These are phyloP conservation scores for Herpetomonas samuelpessoai DNA, from an alignment of 208 protist genomes.

Conservation along the genomic window DNA sequence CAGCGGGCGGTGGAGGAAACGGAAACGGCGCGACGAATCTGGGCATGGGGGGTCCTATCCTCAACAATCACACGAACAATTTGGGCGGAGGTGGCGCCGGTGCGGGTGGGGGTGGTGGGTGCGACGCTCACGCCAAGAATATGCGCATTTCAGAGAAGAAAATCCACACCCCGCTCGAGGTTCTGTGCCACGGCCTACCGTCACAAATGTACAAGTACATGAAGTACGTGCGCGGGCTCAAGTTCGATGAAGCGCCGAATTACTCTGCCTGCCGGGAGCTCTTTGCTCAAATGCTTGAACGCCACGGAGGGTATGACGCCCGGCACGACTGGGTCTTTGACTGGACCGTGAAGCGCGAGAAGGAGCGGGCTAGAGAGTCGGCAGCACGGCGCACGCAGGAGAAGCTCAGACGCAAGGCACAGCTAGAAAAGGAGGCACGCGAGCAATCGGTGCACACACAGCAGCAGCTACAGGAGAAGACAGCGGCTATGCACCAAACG, in stretches of 20 bases:
- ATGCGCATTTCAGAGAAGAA: conserved; percentile 98
- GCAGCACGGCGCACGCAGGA: conserved; percentile 7
- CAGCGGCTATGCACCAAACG: too few species aligned
- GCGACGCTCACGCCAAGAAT: conserved; percentile 99
- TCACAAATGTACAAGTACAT: conserved; percentile 97
- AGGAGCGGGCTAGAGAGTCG: conserved; percentile 48
- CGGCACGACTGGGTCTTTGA: conserved; percentile 99
- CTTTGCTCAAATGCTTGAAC: conserved; percentile 97
- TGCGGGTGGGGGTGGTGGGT: too few species aligned
- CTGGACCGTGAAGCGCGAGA: conserved; percentile 94
- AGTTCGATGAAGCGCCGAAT: conserved; percentile 99
- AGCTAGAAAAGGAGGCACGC: conserved; percentile 10
- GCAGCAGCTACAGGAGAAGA: conserved; percentile 12
- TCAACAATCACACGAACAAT: conserved; percentile 96
- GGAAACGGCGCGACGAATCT: too few species aligned
- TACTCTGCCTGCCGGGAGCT: conserved; percentile 98
- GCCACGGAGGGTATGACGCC: too few species aligned
- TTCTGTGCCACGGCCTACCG: conserved; percentile 93
- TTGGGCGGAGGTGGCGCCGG: too few species aligned
- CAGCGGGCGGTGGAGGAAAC: too few species aligned
- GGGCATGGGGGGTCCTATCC: too few species aligned
- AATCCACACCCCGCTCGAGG: conserved; percentile 93
- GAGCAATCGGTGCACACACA: too few species aligned
- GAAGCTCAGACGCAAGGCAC: conserved; percentile 16
- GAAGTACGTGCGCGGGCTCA: conserved; percentile 96